Conservation (phyloP, 331 rosid genomes). For the Phaseolus coccineus region DNA sequence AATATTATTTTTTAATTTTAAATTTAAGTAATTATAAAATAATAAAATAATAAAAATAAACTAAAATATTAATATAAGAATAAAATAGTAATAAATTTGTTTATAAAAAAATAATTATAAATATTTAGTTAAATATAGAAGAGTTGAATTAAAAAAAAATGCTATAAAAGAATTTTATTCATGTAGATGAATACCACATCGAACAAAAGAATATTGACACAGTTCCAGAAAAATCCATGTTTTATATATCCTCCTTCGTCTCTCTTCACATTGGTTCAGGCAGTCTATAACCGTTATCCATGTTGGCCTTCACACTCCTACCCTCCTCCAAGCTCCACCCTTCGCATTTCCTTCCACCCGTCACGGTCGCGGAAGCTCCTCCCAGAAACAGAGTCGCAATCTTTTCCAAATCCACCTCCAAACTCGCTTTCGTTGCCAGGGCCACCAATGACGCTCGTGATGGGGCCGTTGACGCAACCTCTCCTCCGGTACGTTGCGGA, state of each 20-base stretch:
- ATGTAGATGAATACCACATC: too few species aligned
- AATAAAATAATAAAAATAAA: too few species aligned
- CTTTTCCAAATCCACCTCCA: slow-evolving; percentile 46
- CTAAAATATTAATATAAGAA: too few species aligned
- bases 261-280: background rate
- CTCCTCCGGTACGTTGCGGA: slow-evolving; percentile 55
- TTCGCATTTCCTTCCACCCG: slow-evolving; percentile 40
- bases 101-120: too few species aligned
- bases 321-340: slow-evolving; percentile 54
- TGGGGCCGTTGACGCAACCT: slow-evolving; percentile 53
- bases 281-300: slow-evolving; percentile 27
- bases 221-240: background rate
- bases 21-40: too few species aligned
- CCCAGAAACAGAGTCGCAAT: slow-evolving; percentile 35
- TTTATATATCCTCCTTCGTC: background rate
- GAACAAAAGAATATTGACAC: too few species aligned
- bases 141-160: too few species aligned
- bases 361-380: slow-evolving; percentile 30
- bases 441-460: slow-evolving; percentile 53
- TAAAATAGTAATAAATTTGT: too few species aligned
- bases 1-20: too few species aligned
- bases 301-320: slow-evolving; percentile 60
- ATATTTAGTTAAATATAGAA: too few species aligned
- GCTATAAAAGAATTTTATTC: too few species aligned
- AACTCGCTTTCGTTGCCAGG: slow-evolving; percentile 47